Conservation (phyloP, 2,329 filamentous ascomycete genomes). For the Aureobasidium pullulans region DNA sequence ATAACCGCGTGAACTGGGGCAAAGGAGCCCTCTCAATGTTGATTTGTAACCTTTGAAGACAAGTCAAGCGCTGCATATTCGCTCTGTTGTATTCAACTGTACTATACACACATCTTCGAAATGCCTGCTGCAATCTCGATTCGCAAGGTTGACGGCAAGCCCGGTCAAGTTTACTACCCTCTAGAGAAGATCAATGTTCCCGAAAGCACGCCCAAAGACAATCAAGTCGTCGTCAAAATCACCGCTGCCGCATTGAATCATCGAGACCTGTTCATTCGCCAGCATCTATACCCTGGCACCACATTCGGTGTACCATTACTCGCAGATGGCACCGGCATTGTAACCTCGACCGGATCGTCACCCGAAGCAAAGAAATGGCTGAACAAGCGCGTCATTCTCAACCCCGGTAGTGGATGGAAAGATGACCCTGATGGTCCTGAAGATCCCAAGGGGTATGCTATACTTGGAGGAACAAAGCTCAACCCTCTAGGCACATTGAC, state of each 20-base stretch:
- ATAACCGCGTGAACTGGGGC: neutral
- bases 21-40: neutral
- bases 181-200: conserved; percentile 48
- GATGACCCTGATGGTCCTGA: conserved; percentile 67
- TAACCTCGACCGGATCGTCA: conserved; percentile 55
- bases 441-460: conserved; percentile 48
- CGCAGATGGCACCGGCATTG: conserved; percentile 72
- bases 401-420: conserved; percentile 72
- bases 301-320: conserved; percentile 72
- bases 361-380: conserved; percentile 49
- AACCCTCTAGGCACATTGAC: conserved; percentile 64
- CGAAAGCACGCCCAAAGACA: conserved; percentile 49
- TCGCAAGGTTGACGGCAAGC: conserved; percentile 68
- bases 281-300: conserved; percentile 81
- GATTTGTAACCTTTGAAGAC: conserved; percentile 7
- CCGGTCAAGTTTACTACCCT: conserved; percentile 81
- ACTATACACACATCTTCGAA: neutral
- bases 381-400: conserved; percentile 66
- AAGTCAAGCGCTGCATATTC: neutral
- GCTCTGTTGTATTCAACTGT: neutral
- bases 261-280: conserved; percentile 88
- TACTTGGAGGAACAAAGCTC: conserved; percentile 61
- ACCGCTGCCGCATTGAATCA: conserved; percentile 83
- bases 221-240: conserved; percentile 68
- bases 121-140: conserved; percentile 55